phyloP scores from a whole-genome alignment of 2,329 filamentous ascomycete species.

The Plectosphaerella plurivora region DNA sequence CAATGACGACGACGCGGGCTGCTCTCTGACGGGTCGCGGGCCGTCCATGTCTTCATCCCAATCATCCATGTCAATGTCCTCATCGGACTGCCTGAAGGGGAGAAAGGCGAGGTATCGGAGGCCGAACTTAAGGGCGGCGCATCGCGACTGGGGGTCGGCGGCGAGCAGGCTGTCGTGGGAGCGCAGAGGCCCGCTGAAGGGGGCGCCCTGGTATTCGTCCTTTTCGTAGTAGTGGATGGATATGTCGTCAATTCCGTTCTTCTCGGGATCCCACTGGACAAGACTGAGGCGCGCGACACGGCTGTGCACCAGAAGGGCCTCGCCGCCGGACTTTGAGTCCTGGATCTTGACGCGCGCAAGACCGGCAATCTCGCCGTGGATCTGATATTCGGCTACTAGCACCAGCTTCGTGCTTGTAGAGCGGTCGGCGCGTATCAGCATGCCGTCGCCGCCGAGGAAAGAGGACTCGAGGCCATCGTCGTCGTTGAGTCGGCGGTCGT shows the following conservation, averaged over 20 bases:
- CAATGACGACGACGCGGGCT: constrained; percentile 12
- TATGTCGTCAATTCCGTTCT: constrained; percentile 74
- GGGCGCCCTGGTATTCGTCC: constrained; percentile 77
- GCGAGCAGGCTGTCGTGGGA: constrained; percentile 77
- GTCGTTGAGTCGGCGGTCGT: constrained; percentile 51
- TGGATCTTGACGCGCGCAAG: constrained; percentile 72
- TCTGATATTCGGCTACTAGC: constrained; percentile 75
- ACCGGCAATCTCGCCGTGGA: constrained; percentile 81
- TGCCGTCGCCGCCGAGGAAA: constrained; percentile 59
- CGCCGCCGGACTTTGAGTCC: constrained; percentile 72
- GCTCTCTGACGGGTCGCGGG: constrained; percentile 50
- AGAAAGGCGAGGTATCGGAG: constrained; percentile 85
- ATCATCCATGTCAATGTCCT: constrained; percentile 88
- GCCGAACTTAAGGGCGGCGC: constrained; percentile 91
- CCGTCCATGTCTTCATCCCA: constrained; percentile 81
- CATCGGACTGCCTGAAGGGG: constrained; percentile 81
- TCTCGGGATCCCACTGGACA: constrained; percentile 87
- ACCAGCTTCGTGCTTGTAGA: constrained; percentile 71
- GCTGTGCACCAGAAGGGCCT: constrained; percentile 78
- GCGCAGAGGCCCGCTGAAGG: constrained; percentile 73
- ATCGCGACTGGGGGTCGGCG: constrained; percentile 87
- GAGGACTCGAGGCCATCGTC: constrained; percentile 63
- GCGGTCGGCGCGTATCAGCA: constrained; percentile 58
- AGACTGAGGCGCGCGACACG: constrained; percentile 91
- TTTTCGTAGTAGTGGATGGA: constrained; percentile 99